Percentiles rank a stretch among this genome's conserved stretches.
These are phyloP conservation scores for Acanthamoeba healyi DNA, from an alignment of 208 protist genomes.

Conservation along the genomic window DNA sequence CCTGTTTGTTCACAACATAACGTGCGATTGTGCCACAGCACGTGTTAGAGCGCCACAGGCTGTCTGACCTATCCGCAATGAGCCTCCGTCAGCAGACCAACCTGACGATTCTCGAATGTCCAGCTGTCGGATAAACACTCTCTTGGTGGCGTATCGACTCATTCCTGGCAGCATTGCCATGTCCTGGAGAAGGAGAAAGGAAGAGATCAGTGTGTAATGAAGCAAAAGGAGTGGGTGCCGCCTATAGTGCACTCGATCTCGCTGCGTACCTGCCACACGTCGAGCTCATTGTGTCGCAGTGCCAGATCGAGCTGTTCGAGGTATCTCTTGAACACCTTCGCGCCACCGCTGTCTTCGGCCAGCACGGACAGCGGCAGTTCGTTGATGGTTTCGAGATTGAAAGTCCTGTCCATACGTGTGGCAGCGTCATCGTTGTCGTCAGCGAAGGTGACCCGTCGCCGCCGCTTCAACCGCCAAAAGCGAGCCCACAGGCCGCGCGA, in stretches of 20 bases:
- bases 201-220: no score
- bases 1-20: no score
- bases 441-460: not conserved
- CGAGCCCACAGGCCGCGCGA: not conserved
- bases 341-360: not conserved
- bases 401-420: not conserved
- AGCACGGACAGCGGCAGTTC: not conserved
- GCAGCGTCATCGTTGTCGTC: not conserved
- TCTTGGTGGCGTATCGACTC: not conserved
- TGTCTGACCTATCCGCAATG: no score
- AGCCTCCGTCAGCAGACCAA: not conserved
- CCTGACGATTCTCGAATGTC: conserved; percentile 65
- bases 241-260: no score
- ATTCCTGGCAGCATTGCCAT: not conserved
- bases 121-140: conserved; percentile 40
- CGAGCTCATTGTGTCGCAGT: not conserved
- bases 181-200: not conserved
- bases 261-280: conserved; percentile 46
- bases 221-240: no score
- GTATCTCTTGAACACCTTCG: not conserved
- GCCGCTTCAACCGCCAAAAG: not conserved
- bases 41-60: no score
- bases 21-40: no score
- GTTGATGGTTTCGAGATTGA: not conserved
- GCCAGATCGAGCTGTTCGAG: not conserved